These are phyloP conservation scores for Coemansia erecta DNA, from an alignment of 192 early-diverging fungal genomes.

Conservation along the genomic window DNA sequence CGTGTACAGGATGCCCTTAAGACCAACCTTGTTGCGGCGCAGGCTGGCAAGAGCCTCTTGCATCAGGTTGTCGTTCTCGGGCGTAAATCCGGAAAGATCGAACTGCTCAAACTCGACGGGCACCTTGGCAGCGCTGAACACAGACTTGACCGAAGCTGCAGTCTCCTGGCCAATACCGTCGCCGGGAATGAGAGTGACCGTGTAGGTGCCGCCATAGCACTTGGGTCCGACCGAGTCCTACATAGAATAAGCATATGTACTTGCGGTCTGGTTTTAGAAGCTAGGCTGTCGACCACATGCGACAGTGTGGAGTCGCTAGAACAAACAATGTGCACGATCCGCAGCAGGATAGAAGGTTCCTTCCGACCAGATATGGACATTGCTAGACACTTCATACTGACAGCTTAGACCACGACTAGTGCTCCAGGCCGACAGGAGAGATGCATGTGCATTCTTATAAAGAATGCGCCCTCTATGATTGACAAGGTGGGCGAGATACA, in stretches of 20 bases:
- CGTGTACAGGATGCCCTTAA: constrained; percentile 93
- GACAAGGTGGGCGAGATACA: neutral
- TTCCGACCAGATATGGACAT: no score
- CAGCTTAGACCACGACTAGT: no score
- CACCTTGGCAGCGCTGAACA: constrained; percentile 90
- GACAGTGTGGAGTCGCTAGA: no score
- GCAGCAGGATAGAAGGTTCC: no score
- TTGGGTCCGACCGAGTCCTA: constrained; percentile 53
- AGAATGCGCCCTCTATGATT: no score
- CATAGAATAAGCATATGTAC: constrained; percentile 6
- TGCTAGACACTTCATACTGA: no score
- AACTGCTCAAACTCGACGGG: constrained; percentile 98
- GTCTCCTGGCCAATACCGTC: constrained; percentile 98
- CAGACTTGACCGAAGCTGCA: constrained; percentile 83
- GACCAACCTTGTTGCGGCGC: constrained; percentile 91
- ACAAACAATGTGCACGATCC: no score
- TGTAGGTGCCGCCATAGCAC: constrained; percentile 90
- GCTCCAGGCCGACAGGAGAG: no score
- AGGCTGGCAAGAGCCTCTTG: constrained; percentile 90
- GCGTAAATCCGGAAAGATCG: constrained; percentile 90
- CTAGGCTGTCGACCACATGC: no score
- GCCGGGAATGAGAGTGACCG: constrained; percentile 96
- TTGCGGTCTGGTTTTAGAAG: no score
- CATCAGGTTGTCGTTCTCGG: constrained; percentile 75
- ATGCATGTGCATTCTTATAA: no score